Conservation (phyloP, 1,284 basidiomycete species). For the Phylloporus sp. region DNA sequence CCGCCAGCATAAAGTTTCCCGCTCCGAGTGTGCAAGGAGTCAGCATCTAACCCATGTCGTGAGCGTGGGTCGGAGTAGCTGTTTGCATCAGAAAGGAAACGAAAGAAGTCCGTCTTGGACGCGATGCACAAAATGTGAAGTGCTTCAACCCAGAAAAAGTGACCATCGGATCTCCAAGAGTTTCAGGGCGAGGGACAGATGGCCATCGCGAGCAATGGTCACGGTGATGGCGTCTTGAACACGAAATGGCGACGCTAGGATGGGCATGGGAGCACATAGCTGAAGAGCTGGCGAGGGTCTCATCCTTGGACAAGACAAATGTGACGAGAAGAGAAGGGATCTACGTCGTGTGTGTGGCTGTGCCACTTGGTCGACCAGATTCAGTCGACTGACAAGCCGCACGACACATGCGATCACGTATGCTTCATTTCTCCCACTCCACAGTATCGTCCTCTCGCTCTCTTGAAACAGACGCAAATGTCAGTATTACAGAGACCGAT, state of each 20-base stretch:
- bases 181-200: too few species aligned
- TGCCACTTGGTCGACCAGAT: too few species aligned
- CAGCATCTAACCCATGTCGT: neutral
- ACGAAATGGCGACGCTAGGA: too few species aligned
- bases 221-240: too few species aligned
- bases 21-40: conserved; percentile 29
- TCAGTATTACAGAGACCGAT: conserved; percentile 87
- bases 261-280: too few species aligned
- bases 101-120: conserved; percentile 40
- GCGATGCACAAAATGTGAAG: conserved; percentile 40
- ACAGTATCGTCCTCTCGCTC: conserved; percentile 13
- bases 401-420: conserved; percentile 88
- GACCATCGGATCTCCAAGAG: too few species aligned
- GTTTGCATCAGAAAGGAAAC: conserved; percentile 31
- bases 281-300: too few species aligned
- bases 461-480: conserved; percentile 77
- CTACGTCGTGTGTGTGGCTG: too few species aligned
- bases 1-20: conserved; percentile 38
- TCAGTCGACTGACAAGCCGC: too few species aligned
- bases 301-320: too few species aligned
- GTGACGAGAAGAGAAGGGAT: too few species aligned
- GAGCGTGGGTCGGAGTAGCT: conserved; percentile 18
- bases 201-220: too few species aligned
- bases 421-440: conserved; percentile 45
- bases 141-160: conserved; percentile 30